Conservation (phyloP, 2,329 filamentous ascomycete species). For the Colletotrichum somersetense region DNA sequence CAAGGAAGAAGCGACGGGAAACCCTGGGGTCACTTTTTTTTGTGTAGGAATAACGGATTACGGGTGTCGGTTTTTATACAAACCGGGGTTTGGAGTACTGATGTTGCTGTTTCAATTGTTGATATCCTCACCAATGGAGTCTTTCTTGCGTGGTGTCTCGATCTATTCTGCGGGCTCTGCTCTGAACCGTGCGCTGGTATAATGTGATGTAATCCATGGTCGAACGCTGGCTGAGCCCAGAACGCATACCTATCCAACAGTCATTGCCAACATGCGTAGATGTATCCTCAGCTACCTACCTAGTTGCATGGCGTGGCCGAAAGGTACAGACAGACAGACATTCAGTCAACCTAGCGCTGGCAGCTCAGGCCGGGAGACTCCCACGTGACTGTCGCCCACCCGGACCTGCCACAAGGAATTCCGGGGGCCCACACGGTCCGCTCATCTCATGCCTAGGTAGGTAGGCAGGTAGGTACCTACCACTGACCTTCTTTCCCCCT, state of each 20-base stretch:
- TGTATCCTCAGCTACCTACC: background rate
- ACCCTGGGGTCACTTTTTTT: slow-evolving; percentile 9
- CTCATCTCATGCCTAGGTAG: background rate
- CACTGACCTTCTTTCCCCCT: slow-evolving; percentile 5
- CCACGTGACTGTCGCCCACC: slow-evolving; percentile 30
- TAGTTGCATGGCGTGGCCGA: background rate
- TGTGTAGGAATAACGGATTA: slow-evolving; percentile 18
- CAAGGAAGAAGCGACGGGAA: slow-evolving; percentile 23
- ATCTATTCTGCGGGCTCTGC: background rate
- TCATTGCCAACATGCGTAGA: no score
- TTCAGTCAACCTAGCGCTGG: background rate
- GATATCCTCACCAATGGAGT: slow-evolving; percentile 35
- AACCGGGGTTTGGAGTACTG: slow-evolving; percentile 31
- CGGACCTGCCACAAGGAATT: slow-evolving; percentile 10
- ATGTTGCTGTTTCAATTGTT: slow-evolving; percentile 19
- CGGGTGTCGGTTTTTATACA: slow-evolving; percentile 23
- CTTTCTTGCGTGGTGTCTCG: background rate
- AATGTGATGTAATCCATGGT: background rate
- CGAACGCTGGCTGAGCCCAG: no score
- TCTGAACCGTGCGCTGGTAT: background rate
- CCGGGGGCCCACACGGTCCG: slow-evolving; percentile 30
- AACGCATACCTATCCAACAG: background rate
- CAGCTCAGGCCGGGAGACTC: background rate
- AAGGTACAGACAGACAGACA: background rate
- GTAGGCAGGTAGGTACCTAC: no score